Base-by-base conservation (phyloP, 2,329 filamentous ascomycete genomes). In the Dactylonectria estremocensis region DNA sequence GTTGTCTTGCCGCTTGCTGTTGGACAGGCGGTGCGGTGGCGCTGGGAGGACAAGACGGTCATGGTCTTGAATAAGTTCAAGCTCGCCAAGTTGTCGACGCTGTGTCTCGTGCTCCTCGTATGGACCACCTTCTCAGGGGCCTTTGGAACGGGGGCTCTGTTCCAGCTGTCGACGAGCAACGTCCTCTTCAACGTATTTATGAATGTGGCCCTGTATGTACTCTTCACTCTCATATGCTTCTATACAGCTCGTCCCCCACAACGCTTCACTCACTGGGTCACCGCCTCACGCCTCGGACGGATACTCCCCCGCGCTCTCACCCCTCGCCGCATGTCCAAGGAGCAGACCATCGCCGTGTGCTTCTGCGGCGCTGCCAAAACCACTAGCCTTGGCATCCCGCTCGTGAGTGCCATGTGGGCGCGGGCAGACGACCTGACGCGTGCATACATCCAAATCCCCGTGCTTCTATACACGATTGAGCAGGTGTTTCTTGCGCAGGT, bases 281-380 rank as follows among this genome's bases (percentile, higher is more conserved):
- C 69, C 8, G 74, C 77, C 20, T 76, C 61, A 9, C 62, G 74
- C 50, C 52, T 84, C 40, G 83, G 84, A 61, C 68, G 74, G 2
- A 55, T 70, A 13, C 61, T 84, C 5, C 79, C 77, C 31, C 77
- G 80, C 9, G 82, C 80, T 1, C 37, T 89, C 2, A 86, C 85
- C 1, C 77, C 86, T 3, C 79, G 84, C 40, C 88, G 85, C 73
- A 84, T 92, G 77, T 80, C 86, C 0, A 86, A 86, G 43, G 86
- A 88, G 65, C 89, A 93, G 72, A 88, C 91, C 0, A 87, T 93
- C 56, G 91, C 92, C 0, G 88, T 93, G 14, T 93, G 91, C 72
- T 93, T 93, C 78, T 93, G 91, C 73, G 90, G 89, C 28, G 91
- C 92, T 0, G 91, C 91, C 14, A 94, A 94, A 79, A 93, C 91